phyloP scores from a whole-genome alignment of 345 rosid species.

The Mallotus nudiflorus region DNA sequence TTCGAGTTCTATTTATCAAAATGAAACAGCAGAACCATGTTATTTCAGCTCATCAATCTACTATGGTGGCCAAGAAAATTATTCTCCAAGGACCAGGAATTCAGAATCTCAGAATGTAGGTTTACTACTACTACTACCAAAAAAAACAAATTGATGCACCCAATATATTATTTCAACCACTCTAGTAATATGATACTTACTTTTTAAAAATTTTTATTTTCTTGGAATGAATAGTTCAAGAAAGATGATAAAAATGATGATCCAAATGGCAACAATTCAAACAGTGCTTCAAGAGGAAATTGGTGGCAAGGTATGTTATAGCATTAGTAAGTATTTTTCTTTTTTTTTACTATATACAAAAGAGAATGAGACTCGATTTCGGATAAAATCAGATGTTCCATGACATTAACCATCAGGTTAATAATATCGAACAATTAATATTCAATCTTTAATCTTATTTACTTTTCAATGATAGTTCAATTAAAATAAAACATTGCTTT shows the following conservation, averaged over 20 bases:
- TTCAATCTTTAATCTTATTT: no score
- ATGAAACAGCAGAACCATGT: slow-evolving; percentile 65
- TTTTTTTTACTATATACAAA: no score
- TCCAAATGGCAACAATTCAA: slow-evolving; percentile 48
- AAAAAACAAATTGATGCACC: background rate
- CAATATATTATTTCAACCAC: background rate
- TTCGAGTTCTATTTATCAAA: slow-evolving; percentile 43
- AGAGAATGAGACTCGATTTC: no score
- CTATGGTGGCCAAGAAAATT: slow-evolving; percentile 94
- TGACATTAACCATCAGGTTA: no score
- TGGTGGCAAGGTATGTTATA: slow-evolving; percentile 86
- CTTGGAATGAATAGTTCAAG: slow-evolving; percentile 43
- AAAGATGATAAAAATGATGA: slow-evolving; percentile 56
- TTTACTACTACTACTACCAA: background rate
- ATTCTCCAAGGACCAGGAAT: slow-evolving; percentile 50
- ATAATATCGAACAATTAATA: no score
- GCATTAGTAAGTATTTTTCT: no score
- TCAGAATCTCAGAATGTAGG: slow-evolving; percentile 44
- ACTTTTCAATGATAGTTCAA: no score
- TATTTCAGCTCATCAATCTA: slow-evolving; percentile 83
- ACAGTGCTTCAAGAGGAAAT: slow-evolving; percentile 80
- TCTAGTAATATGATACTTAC: no score
- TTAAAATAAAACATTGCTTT: background rate
- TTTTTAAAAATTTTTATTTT: slow-evolving; percentile 4
- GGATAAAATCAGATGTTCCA: no score